Percentiles rank a stretch among this genome's conserved stretches.
Evolutionary conservation across 2,329 filamentous ascomycete genomes (phyloP).

Genomic region (Zymoseptoria pseudotritici): DNA sequence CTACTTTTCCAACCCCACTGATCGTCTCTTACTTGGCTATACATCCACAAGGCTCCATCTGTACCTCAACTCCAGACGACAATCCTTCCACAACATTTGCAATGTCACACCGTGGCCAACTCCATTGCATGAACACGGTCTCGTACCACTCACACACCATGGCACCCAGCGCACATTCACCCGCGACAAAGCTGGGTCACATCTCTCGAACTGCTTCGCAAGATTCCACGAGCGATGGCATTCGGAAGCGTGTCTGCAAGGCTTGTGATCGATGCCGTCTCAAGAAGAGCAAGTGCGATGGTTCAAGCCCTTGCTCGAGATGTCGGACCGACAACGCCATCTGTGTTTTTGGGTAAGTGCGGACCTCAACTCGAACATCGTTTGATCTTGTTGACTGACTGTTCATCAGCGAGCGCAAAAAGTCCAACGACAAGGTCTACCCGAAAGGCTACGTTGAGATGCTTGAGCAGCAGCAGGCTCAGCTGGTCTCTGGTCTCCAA

Average conservation of each 20-base stretch:
- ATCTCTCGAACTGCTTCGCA: conserved; percentile 19
- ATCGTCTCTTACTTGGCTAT: neutral
- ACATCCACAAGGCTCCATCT: neutral
- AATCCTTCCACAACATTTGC: neutral
- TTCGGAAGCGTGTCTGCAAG: conserved; percentile 57
- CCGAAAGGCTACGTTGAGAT: conserved; percentile 63
- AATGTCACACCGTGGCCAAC: conserved; percentile 17
- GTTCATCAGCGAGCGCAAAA: conserved; percentile 47
- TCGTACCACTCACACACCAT: conserved; percentile 19
- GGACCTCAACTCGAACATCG: neutral
- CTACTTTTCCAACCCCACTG: neutral
- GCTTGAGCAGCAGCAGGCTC: conserved; percentile 58
- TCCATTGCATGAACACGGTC: conserved; percentile 13
- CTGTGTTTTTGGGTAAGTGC: conserved; percentile 50
- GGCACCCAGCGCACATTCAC: conserved; percentile 14
- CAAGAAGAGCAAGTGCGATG: conserved; percentile 64
- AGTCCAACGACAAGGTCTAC: conserved; percentile 60
- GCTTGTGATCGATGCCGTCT: conserved; percentile 58
- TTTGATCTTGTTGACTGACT: conserved; percentile 1
- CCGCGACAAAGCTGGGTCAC: conserved; percentile 17
- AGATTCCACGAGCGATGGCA: conserved; percentile 23
- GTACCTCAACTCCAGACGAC: neutral
- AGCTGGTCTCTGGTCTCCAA: conserved; percentile 54
- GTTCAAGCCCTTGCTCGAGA: conserved; percentile 52
- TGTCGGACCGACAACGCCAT: conserved; percentile 59